Base-by-base conservation (phyloP, 345 rosid species). In the Rhizophora apiculata region DNA sequence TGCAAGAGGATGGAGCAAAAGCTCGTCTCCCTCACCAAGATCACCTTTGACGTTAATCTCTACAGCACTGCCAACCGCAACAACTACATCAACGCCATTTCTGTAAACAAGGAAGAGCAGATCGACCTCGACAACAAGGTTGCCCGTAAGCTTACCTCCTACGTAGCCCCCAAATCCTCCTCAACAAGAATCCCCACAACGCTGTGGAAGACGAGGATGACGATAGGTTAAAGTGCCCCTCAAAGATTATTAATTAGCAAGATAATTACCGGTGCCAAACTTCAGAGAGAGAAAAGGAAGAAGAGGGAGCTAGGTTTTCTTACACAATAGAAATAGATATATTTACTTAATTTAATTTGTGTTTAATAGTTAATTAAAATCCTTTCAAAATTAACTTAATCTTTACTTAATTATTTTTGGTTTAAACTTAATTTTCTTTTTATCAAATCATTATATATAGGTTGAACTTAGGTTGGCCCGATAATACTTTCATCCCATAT, bases 61-160 rank as follows among this genome's bases (percentile, higher is more conserved):
- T 95, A 95, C 27, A 94, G 96, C 3, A 96, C 72, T 18, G 62
- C 88, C 10, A 94, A 95, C 75, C 85, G 91, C 26, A 89, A 80
- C 15, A 80, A 82, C 3, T 92, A 90, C 54, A 82, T 83, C 32
- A 74, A 86, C 7, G 90, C 96, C 21, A 92, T 96, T 66, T 91
- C 98, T 7, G 91, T 87, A 6, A 89, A 85, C 79, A 97, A 92
- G 57, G 98, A 96, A 1, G 99, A 96, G 0, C 97, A 96, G 60
- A 46, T 82, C 61, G 99, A 96, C 39, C 51, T 82, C 49, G 90
- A 89, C 39, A 81, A 87, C 8, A 90, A 89, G 75, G 91, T 92
- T 48, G 94, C 92, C 11, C 85, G 89, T 27, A 87, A 83, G 57
- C 91, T 92, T 1, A 87, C 98, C 4, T 92, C 99, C 6, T 96